Conservation (phyloP, 2,329 filamentous ascomycete species). For the Sphaerulina populicola region DNA sequence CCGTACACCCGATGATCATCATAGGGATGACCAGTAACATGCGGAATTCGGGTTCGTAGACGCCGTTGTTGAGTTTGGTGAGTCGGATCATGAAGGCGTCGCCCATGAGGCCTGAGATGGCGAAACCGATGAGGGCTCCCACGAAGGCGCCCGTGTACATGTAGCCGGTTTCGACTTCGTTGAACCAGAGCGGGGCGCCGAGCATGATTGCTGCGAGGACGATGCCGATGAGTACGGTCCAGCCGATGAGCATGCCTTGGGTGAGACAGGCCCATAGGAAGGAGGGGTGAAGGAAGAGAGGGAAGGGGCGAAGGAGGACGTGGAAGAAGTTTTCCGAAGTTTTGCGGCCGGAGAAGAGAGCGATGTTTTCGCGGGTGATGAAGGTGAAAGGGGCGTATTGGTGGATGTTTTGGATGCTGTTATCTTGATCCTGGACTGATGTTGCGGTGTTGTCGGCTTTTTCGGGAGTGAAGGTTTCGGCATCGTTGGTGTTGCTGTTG, state of each 20-base stretch:
- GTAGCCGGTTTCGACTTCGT: conserved; percentile 73
- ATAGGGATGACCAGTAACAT: conserved; percentile 76
- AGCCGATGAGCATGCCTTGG: conserved; percentile 85
- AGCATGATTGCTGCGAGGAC: conserved; percentile 76
- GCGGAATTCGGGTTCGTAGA: conserved; percentile 88
- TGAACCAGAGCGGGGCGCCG: conserved; percentile 71
- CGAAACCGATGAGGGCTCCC: conserved; percentile 69
- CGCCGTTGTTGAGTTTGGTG: conserved; percentile 65
- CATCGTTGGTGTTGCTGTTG: neutral
- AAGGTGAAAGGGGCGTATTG: conserved; percentile 14
- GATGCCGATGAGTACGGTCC: conserved; percentile 87
- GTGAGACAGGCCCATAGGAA: conserved; percentile 75
- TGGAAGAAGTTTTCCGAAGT: conserved; percentile 64
- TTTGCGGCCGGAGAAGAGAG: conserved; percentile 71
- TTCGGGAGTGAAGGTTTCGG: neutral
- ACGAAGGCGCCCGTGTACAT: conserved; percentile 79
- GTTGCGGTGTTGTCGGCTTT: neutral
- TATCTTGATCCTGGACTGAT: neutral
- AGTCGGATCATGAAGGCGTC: conserved; percentile 64
- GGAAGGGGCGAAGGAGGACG: conserved; percentile 63
- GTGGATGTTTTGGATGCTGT: conserved; percentile 7
- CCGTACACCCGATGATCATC: conserved; percentile 65
- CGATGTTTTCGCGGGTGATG: conserved; percentile 20
- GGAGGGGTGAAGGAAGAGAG: conserved; percentile 73
- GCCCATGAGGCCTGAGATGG: conserved; percentile 63